These are phyloP conservation scores for Gentiana macrophylla DNA, from an alignment of 257 asterid genomes.

Conservation along the genomic window DNA sequence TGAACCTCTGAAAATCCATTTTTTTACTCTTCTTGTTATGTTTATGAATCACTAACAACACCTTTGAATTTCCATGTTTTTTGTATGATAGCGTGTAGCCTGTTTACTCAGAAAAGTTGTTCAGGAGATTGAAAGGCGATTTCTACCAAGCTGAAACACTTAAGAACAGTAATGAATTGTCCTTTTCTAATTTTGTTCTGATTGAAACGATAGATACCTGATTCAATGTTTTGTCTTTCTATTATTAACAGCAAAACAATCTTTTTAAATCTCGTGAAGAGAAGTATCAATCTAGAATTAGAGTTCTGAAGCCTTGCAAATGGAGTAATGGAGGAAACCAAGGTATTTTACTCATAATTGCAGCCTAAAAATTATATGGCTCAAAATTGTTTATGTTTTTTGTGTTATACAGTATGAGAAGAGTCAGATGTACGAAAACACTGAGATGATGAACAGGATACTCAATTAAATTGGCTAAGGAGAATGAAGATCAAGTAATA, in stretches of 20 bases:
- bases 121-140: conserved; percentile 95
- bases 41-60: not conserved
- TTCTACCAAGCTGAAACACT: conserved; percentile 85
- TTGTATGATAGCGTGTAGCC: conserved; percentile 59
- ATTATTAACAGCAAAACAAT: conserved; percentile 73
- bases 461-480: conserved; percentile 26
- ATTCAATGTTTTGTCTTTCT: conserved; percentile 2
- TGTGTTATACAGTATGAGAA: conserved; percentile 31
- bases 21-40: not conserved
- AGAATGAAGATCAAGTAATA: conserved; percentile 31
- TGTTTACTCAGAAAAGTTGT: conserved; percentile 76
- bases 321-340: conserved; percentile 67
- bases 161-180: conserved; percentile 46
- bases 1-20: conserved; percentile 8
- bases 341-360: no score
- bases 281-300: conserved; percentile 83
- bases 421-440: conserved; percentile 13
- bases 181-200: no score
- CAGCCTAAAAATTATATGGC: no score
- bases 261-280: conserved; percentile 85
- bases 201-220: not conserved
- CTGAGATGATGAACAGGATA: conserved; percentile 34
- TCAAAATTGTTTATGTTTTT: no score
- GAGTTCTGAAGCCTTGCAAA: conserved; percentile 89
- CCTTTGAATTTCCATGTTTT: conserved; percentile 12